These are phyloP conservation scores for Nakaseomyces bracarensis DNA, from an alignment of 1,139 yeast species.

Conservation along the genomic window DNA sequence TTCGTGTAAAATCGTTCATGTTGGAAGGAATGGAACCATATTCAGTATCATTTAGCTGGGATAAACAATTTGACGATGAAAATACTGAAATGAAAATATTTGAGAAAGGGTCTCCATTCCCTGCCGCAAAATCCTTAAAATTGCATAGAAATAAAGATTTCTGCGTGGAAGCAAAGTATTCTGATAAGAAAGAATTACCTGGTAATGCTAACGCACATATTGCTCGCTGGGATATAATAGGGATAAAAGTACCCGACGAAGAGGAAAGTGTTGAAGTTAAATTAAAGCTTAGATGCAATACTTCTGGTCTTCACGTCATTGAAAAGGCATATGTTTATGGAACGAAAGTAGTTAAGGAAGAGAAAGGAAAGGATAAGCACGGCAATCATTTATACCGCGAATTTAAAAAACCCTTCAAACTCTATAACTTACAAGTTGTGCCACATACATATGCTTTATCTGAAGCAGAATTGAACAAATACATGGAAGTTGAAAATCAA, in stretches of 20 bases:
- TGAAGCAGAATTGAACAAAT: slow-evolving; percentile 46
- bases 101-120: slow-evolving; percentile 83
- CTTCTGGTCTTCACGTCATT: slow-evolving; percentile 86
- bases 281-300: slow-evolving; percentile 91
- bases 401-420: slow-evolving; percentile 38
- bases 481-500: slow-evolving; percentile 72
- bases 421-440: slow-evolving; percentile 58
- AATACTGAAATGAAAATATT: slow-evolving; percentile 84
- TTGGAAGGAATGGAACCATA: slow-evolving; percentile 81
- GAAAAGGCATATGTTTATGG: slow-evolving; percentile 93
- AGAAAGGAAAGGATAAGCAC: background rate
- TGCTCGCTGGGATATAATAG: slow-evolving; percentile 79
- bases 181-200: slow-evolving; percentile 65
- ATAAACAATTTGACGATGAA: slow-evolving; percentile 81
- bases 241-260: slow-evolving; percentile 70
- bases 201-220: slow-evolving; percentile 55
- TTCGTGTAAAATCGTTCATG: background rate
- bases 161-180: slow-evolving; percentile 75
- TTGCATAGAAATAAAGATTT: slow-evolving; percentile 85
- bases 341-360: slow-evolving; percentile 29
- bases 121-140: slow-evolving; percentile 74
- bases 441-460: slow-evolving; percentile 60
- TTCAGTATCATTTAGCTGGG: slow-evolving; percentile 93
- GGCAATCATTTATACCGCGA: background rate
- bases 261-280: slow-evolving; percentile 77